Percentiles rank a stretch among this genome's conserved stretches.
These are phyloP conservation scores for Conticribra weissflogii DNA, from an alignment of 108 stramenopile genomes.

Conservation along the genomic window DNA sequence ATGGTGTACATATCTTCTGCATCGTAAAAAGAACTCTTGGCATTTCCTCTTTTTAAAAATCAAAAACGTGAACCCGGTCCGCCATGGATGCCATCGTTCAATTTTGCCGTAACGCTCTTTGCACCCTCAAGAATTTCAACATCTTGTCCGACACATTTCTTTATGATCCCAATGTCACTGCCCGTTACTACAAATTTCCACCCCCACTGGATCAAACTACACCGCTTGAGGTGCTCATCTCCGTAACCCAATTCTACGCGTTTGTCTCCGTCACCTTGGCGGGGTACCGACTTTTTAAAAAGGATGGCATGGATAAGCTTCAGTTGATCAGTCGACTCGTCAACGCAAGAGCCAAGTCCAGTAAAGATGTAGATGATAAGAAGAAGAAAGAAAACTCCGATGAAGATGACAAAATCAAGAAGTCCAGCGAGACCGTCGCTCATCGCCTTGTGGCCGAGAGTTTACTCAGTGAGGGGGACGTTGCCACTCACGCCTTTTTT, in stretches of 20 bases:
- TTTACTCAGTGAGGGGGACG: conserved; percentile 61
- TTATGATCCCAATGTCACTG: conserved; percentile 61
- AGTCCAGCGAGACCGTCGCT: conserved; percentile 26
- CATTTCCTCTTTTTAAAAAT: no score
- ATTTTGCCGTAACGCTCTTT: conserved; percentile 80
- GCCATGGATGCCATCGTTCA: conserved; percentile 89
- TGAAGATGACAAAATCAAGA: conserved; percentile 22
- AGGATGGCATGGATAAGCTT: conserved; percentile 51
- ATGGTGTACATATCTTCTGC: no score
- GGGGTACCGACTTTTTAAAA: conserved; percentile 59
- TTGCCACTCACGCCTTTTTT: conserved; percentile 57
- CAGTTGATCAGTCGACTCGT: conserved; percentile 57
- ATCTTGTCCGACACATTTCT: conserved; percentile 58
- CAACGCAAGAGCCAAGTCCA: conserved; percentile 18
- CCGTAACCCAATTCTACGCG: conserved; percentile 79
- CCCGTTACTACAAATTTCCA: conserved; percentile 57
- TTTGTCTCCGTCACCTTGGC: conserved; percentile 48
- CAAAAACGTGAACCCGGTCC: no score
- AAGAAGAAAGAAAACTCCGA: conserved; percentile 9
- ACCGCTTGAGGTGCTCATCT: conserved; percentile 81
- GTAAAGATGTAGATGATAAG: not conserved
- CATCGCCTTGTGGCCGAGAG: conserved; percentile 64
- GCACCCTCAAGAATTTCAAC: conserved; percentile 81
- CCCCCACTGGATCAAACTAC: conserved; percentile 77
- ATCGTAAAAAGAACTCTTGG: no score